Base-by-base conservation (phyloP, 148 eudicot species). In the Talinum fruticosum region DNA sequence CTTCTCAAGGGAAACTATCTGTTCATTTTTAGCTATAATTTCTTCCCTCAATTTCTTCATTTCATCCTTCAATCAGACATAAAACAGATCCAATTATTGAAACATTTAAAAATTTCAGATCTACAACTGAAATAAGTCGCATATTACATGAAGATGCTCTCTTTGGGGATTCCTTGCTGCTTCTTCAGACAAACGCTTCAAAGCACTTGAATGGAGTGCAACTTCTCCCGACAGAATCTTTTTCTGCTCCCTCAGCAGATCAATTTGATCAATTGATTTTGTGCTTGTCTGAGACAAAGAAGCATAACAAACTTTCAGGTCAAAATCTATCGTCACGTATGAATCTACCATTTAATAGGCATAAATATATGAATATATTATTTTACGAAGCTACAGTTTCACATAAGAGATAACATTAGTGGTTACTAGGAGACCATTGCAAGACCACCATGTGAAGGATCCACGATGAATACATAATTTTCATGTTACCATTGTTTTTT, bases 221-320 rank as follows among this genome's bases (percentile, higher is more conserved):
- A 93, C 93, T 88, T 96, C 99, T 41, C 97, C 97, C 47, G 90
- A 90, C 86, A 96, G 84, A 74, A 96, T 88, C 86, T 96, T 96
- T 69, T 96, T 93, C 81, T 96, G 97, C 88, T 96, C 97, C 77
- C 93, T 90, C 79, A 93, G 82, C 49, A 96, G 97, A 78, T 96
- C 99, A 85, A 96, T 86, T 80, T 91, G 95, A 79, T 96, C 97
- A 57, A 87, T 81, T 53, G 93, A 90, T 83, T 88, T 86, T 75
- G 84, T 71, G 84, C 97, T 91, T 37, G 89, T 87, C 99, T 93
- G 86, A 75, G 73, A 84, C 78, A 83, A 76, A 28, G 33, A 62
- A 2, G 45, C 57, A 7, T 69, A 85, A 47, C 32, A 26, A 70
- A 75, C 36, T 37, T 35, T 78, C 30, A 82, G 68, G 61, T 38